Evolutionary conservation across 2,329 filamentous ascomycete genomes (phyloP), one percentile per base, ranked within the genome.

Genomic region (Stagonosporopsis vannaccii): DNA sequence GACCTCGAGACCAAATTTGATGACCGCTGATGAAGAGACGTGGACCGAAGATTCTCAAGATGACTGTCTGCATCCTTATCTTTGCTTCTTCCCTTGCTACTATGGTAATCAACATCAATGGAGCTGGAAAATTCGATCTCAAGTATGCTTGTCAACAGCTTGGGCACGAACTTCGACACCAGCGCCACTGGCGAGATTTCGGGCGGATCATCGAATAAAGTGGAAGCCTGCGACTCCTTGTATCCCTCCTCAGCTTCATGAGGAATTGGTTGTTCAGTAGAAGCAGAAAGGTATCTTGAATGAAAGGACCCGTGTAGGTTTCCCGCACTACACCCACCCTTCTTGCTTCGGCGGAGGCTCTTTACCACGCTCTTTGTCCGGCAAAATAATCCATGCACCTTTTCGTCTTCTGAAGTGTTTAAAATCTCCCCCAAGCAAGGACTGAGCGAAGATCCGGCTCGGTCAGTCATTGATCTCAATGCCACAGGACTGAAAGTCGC

Each of bases 81-180:
- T 11, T 43, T 25, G 6, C 17, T 20, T 6, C 6, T 4, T 6
- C n/a, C 8, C 1, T 35, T 15, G 20, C 12, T 17, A 8, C 19
- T 19, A n/a, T 6, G 6, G 4, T 47, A 15, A 6, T 25, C 28
- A 17, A 22, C 25, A 11, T 25, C 1, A 8, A 39, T 4, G 4
- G 26, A 23, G 23, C 17, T 13, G 19, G 20, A 20, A 6, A 17
- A 13, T 2, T 46, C 23, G 26, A 40, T 48, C 4, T 46, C 36
- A 30, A 45, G 35, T 15, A 50, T 28, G 26, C 12, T 30, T n/a
- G 46, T 41, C 2, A n/a, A 33, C 2, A 51, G 36, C 7, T 22
- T 36, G n/a, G 46, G 47, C 15, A 51, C 15, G 12, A 47, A 32
- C 17, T 33, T 56, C 28, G 53, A 46, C 19, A 45, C 9, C 15